These are phyloP conservation scores for Saccharomycopsis fibuligera DNA, from an alignment of 805 yeast species.

Conservation along the genomic window DNA sequence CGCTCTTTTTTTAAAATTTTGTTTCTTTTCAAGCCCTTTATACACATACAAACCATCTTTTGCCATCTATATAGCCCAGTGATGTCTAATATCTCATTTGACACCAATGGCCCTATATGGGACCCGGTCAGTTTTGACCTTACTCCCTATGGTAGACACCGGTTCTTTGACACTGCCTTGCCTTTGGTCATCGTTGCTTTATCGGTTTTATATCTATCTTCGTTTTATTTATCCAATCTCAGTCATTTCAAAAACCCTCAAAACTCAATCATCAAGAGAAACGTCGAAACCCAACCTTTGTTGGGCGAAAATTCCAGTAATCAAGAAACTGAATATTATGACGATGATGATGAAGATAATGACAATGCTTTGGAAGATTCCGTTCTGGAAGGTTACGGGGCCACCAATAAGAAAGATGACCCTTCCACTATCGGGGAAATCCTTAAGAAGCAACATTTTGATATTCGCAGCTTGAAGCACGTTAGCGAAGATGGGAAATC, in stretches of 20 bases:
- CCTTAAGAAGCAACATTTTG: constrained; percentile 57
- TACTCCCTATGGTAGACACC: constrained; percentile 39
- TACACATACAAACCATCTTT: no score
- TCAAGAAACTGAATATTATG: constrained; percentile 1
- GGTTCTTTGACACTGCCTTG: constrained; percentile 30
- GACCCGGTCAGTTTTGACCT: constrained; percentile 31
- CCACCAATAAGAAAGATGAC: constrained; percentile 7
- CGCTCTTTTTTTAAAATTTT: no score
- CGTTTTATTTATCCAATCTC: constrained; percentile 18
- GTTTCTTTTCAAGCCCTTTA: no score
- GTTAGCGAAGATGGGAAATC: constrained; percentile 49
- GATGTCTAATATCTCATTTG: neutral
- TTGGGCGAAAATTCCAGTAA: neutral
- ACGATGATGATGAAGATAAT: constrained; percentile 14
- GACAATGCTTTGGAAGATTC: constrained; percentile 9
- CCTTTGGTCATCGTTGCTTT: constrained; percentile 30
- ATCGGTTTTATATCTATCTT: constrained; percentile 27
- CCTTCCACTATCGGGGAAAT: constrained; percentile 20
- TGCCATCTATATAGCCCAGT: no score
- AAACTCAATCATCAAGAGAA: no score
- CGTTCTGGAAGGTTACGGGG: constrained; percentile 17
- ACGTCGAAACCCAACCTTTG: constrained; percentile 13
- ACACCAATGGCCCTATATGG: constrained; percentile 3
- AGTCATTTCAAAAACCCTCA: neutral
- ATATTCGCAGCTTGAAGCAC: constrained; percentile 48